Evolutionary conservation across 2,329 filamentous ascomycete genomes (phyloP), one percentile per base, ranked within the genome.

Genomic region (Juglanconis juglandina): DNA sequence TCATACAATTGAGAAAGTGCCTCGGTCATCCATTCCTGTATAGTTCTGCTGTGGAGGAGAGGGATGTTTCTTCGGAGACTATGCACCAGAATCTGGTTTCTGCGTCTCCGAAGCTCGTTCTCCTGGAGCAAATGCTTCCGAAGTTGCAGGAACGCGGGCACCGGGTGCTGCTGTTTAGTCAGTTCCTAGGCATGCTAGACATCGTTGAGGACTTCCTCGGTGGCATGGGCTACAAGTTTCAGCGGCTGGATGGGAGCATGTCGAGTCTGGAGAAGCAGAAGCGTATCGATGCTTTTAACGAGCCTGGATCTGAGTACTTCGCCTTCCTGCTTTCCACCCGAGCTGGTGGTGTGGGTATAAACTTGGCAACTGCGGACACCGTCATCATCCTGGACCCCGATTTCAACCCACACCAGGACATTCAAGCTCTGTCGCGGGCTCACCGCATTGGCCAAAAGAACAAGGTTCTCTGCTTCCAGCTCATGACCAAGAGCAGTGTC

Each of bases 381-480:
- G 96, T 99, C 63, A 97, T 99, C 65, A 97, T 99, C 66, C 86
- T 98, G 66, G 93, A 99, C 68, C 92, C 92, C 0, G 95, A 99
- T 70, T 98, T 96, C 79, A 99, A 99, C 64, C 95, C 95, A 0
- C 95, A 99, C 70, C 95, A 99, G 74, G 96, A 99, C 69, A 90
- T 99, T 46, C 95, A 99, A 73, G 95, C 95, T 0, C 81, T 99
- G 35, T 96, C 94, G 35, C 87, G 96, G 65, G 95, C 94, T 17
- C 95, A 99, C 74, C 89, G 95, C 33, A 98, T 99, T 64, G 96
- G 96, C 0, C 96, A 99, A 74, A 92, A 92, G 73, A 92, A 95
- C 66, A 97, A 96, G 68, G 95, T 99, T 0, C 81, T 99, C 1
- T 96, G 96, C 66, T 96, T 98, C 69, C 94, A 98, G 71, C 78